phyloP scores from a whole-genome alignment of 164 flowering plant species.

The grape (Vitis vinifera) region DNA sequence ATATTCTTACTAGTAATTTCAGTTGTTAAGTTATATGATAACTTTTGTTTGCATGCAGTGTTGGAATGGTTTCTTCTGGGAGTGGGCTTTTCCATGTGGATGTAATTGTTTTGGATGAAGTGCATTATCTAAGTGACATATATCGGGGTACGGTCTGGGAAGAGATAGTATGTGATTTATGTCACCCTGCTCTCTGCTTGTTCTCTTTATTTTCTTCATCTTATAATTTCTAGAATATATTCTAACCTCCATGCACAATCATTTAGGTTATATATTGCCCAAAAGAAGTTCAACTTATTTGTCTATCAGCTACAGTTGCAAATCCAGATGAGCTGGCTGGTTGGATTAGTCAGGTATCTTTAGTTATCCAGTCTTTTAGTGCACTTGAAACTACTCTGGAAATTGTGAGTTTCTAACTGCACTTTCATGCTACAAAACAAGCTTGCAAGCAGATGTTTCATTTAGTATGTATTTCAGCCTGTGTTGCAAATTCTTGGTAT shows the following conservation, averaged over 20 bases:
- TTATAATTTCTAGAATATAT: background rate
- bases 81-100: slow-evolving; percentile 80
- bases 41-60: slow-evolving; percentile 50
- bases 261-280: slow-evolving; percentile 94
- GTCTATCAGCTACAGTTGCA: slow-evolving; percentile 94
- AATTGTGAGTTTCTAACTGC: background rate
- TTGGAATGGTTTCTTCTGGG: slow-evolving; percentile 75
- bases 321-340: slow-evolving; percentile 97
- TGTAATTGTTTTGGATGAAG: slow-evolving; percentile 94
- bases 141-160: slow-evolving; percentile 99
- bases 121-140: slow-evolving; percentile 92
- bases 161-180: slow-evolving; percentile 67
- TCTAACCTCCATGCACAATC: slow-evolving; percentile 2
- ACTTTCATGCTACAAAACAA: background rate
- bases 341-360: slow-evolving; percentile 87
- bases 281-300: slow-evolving; percentile 89
- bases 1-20: too few relatives aligned
- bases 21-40: too few relatives aligned
- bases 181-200: background rate
- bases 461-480: background rate
- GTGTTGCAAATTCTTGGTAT: background rate
- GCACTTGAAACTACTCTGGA: background rate
- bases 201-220: background rate
- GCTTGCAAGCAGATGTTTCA: background rate
- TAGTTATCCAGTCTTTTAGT: background rate